Percentiles rank a stretch among this genome's conserved stretches.
Evolutionary conservation across 2,329 filamentous ascomycete species (phyloP).

Genomic region (Alternaria rosae): DNA sequence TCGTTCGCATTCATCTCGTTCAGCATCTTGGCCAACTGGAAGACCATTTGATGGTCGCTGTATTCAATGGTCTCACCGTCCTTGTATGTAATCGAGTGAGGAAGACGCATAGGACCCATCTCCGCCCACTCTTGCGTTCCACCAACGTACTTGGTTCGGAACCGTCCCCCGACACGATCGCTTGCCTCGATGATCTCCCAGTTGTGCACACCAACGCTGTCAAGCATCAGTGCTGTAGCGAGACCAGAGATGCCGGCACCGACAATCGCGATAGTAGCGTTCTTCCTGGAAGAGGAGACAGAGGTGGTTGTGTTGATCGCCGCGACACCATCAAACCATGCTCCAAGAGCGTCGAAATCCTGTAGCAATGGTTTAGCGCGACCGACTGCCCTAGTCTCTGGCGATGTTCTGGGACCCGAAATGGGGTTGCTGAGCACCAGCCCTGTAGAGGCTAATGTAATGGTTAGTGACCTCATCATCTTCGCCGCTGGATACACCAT

Average conservation of each 20-base stretch:
- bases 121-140: neutral
- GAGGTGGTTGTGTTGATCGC: neutral
- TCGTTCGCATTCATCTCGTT: neutral
- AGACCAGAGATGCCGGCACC: neutral
- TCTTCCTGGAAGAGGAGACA: neutral
- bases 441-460: neutral
- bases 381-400: neutral
- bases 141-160: neutral
- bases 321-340: neutral
- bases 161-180: neutral
- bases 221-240: neutral
- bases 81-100: neutral
- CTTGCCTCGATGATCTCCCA: neutral
- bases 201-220: neutral
- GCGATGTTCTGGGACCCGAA: neutral
- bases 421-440: neutral
- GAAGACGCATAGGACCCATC: neutral
- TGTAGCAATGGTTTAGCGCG: neutral
- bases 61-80: neutral
- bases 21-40: neutral
- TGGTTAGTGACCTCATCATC: neutral
- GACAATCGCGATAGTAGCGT: neutral
- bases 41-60: neutral
- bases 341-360: neutral
- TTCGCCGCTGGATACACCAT: neutral